These are phyloP conservation scores for Pseudocercospora crystallina DNA, from an alignment of 2,329 filamentous ascomycete species.

Conservation along the genomic window DNA sequence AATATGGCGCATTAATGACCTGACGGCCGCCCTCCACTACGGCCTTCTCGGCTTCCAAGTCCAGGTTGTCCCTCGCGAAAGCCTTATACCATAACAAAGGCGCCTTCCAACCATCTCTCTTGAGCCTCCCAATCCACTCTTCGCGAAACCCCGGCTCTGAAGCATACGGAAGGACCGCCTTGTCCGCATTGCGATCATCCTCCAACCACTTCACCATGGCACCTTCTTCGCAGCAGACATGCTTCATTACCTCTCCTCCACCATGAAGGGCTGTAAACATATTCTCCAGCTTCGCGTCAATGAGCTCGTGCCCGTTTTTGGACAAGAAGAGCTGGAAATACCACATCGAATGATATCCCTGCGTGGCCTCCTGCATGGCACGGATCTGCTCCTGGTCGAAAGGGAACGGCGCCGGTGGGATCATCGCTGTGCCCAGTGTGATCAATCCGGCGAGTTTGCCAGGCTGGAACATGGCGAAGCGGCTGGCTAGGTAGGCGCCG, in stretches of 20 bases:
- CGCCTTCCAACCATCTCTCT: constrained; percentile 35
- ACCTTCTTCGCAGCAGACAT: constrained; percentile 38
- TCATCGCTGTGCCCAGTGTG: constrained; percentile 46
- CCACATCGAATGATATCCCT: constrained; percentile 40
- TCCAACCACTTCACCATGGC: constrained; percentile 34
- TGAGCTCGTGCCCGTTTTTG: constrained; percentile 38
- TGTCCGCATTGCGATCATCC: constrained; percentile 4
- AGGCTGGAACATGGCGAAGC: constrained; percentile 44
- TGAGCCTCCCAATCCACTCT: constrained; percentile 34
- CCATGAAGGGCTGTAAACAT: constrained; percentile 21
- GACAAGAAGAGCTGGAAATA: constrained; percentile 50
- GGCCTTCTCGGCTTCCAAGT: constrained; percentile 29
- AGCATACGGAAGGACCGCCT: constrained; percentile 36
- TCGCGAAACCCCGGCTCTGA: constrained; percentile 29
- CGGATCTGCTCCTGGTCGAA: constrained; percentile 43
- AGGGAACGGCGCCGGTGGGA: constrained; percentile 31
- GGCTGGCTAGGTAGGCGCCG: constrained; percentile 43
- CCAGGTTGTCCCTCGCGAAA: constrained; percentile 18
- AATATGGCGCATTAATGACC: constrained; percentile 28
- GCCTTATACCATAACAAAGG: constrained; percentile 39
- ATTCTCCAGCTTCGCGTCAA: constrained; percentile 25
- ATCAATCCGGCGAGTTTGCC: constrained; percentile 42
- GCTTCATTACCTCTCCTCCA: constrained; percentile 27
- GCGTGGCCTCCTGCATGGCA: constrained; percentile 29
- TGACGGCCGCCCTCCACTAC: constrained; percentile 23